These are phyloP conservation scores for Rhodotorula babjevae DNA, from an alignment of 768 basidiomycete genomes.

Conservation along the genomic window DNA sequence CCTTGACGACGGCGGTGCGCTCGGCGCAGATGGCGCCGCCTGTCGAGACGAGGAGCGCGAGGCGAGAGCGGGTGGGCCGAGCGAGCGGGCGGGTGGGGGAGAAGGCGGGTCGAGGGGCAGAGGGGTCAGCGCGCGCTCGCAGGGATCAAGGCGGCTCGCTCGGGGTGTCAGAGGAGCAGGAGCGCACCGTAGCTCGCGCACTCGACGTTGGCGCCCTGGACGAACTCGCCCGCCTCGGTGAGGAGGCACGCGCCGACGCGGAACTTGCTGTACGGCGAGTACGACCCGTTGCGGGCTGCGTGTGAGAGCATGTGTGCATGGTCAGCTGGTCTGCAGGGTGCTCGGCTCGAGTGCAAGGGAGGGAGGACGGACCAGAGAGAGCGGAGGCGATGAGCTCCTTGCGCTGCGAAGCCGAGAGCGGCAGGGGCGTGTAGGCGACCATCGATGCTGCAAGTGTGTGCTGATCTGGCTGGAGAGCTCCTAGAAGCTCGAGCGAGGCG, in stretches of 20 bases:
- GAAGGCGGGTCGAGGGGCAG: background rate
- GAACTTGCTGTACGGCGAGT: conserved; percentile 84
- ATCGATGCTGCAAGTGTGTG: background rate
- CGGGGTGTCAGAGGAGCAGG: too few species aligned
- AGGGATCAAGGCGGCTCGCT: too few species aligned
- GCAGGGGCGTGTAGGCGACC: conserved; percentile 5
- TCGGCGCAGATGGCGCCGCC: conserved; percentile 92
- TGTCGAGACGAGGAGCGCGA: conserved; percentile 43
- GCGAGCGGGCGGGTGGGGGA: too few species aligned
- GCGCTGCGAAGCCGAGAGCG: conserved; percentile 6
- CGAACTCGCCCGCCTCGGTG: conserved; percentile 62
- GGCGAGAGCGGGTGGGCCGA: background rate
- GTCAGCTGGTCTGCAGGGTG: background rate
- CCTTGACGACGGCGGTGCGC: conserved; percentile 90
- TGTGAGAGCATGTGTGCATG: accelerated
- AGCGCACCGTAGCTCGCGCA: conserved; percentile 79
- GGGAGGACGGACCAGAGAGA: conserved; percentile 6
- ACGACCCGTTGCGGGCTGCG: conserved; percentile 57
- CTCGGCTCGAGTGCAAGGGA: background rate
- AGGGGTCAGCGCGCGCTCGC: background rate
- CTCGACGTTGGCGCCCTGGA: conserved; percentile 87
- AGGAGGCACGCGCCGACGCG: conserved; percentile 85
- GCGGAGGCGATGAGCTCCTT: conserved; percentile 10
- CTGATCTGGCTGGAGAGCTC: too few species aligned
- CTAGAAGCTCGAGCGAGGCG: too few species aligned